Percentiles rank a stretch among this genome's conserved stretches.
Conservation (phyloP, 495 filamentous ascomycete species). For the Annulohypoxylon stygium region DNA sequence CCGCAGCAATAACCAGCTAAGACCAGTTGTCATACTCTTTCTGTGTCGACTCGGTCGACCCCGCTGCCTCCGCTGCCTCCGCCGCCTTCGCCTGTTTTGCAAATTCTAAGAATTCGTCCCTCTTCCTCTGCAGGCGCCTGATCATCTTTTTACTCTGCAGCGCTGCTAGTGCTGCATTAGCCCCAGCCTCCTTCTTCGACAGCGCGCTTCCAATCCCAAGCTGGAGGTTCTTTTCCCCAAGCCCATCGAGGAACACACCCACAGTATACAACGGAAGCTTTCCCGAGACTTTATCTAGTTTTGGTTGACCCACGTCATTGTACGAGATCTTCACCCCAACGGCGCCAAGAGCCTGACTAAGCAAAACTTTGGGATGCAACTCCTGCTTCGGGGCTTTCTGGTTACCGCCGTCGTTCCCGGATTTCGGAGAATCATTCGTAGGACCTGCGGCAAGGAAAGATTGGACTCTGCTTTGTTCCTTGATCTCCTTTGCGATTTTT, state of each 20-base stretch:
- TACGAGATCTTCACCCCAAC: conserved; percentile 77
- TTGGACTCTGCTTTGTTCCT: conserved; percentile 46
- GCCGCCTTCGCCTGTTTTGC: background rate
- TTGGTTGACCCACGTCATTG: conserved; percentile 65
- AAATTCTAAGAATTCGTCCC: conserved; percentile 54
- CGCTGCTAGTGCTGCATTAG: conserved; percentile 75
- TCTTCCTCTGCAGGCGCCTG: conserved; percentile 66
- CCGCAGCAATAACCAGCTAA: background rate
- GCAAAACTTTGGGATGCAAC: conserved; percentile 60
- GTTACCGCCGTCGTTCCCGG: conserved; percentile 8
- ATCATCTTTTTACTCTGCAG: conserved; percentile 71
- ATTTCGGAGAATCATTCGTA: conserved; percentile 30
- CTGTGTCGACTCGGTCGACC: conserved; percentile 22
- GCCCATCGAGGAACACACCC: conserved; percentile 79
- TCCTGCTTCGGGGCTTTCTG: conserved; percentile 35
- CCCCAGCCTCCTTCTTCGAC: conserved; percentile 80
- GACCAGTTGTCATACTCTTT: conserved; percentile 45
- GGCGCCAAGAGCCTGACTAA: conserved; percentile 68
- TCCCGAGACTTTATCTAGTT: conserved; percentile 67
- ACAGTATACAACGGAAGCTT: conserved; percentile 72
- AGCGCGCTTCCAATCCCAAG: conserved; percentile 76
- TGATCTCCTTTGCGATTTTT: conserved; percentile 59
- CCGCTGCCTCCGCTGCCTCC: no score
- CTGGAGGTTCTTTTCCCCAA: conserved; percentile 73
- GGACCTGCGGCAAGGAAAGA: background rate